These are phyloP conservation scores for Metarhizium guizhouense DNA, from an alignment of 2,329 filamentous ascomycete genomes.

Conservation along the genomic window DNA sequence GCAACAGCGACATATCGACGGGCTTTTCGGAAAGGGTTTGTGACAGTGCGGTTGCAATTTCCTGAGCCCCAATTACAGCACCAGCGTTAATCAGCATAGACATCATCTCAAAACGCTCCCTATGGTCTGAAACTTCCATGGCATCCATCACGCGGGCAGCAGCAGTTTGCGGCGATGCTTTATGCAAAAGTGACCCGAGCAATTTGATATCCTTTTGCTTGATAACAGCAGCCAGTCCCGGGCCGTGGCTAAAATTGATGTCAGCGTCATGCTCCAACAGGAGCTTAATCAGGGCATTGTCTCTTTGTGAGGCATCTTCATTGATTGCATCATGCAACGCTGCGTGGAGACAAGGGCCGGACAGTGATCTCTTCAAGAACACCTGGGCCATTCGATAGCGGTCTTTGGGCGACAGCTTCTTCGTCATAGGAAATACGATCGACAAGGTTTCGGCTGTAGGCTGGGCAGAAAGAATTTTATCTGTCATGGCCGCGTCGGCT, in stretches of 20 bases:
- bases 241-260: constrained; percentile 43
- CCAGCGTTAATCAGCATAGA: constrained; percentile 36
- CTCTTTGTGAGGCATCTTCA: constrained; percentile 35
- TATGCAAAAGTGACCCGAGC: constrained; percentile 35
- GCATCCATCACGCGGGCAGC: constrained; percentile 38
- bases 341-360: constrained; percentile 35
- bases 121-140: constrained; percentile 34
- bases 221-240: constrained; percentile 39
- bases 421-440: constrained; percentile 38
- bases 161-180: constrained; percentile 36
- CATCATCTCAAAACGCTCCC: constrained; percentile 36
- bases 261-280: constrained; percentile 44
- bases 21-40: constrained; percentile 33
- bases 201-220: constrained; percentile 37
- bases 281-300: constrained; percentile 42
- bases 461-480: constrained; percentile 35
- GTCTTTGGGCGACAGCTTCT: constrained; percentile 30
- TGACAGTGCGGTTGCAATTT: constrained; percentile 34
- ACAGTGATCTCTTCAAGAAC: constrained; percentile 40
- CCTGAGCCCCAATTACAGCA: constrained; percentile 30
- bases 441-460: constrained; percentile 39
- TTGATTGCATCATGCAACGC: constrained; percentile 45
- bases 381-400: constrained; percentile 39
- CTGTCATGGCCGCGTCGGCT: constrained; percentile 34
- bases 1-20: constrained; percentile 40